Conservation (phyloP, 331 rosid genomes). For the Phaseolus coccineus region DNA sequence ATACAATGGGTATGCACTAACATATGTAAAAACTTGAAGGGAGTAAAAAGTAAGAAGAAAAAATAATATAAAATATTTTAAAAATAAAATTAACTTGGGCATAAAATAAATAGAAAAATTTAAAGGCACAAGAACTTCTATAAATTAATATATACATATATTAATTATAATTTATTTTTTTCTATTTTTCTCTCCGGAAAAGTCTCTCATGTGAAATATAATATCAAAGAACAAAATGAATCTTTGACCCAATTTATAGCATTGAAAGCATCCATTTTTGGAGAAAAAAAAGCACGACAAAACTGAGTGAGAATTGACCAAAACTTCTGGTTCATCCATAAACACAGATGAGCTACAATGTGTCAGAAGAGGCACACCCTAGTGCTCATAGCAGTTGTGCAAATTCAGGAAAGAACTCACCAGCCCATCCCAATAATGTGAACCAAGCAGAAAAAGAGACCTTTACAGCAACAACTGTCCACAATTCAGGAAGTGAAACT, state of each 20-base stretch:
- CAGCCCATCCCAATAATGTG: constrained; percentile 24
- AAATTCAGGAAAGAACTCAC: constrained; percentile 48
- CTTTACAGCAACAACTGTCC: constrained; percentile 15
- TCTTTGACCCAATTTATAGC: not conserved
- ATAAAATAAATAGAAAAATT: too few species aligned
- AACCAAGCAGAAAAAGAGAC: constrained; percentile 43
- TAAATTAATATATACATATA: too few species aligned
- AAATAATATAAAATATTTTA: too few species aligned
- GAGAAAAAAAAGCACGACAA: not conserved
- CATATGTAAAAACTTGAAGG: too few species aligned
- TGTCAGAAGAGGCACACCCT: constrained; percentile 43
- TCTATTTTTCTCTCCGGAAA: too few species aligned
- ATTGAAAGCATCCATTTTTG: constrained; percentile 8
- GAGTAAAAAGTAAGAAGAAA: too few species aligned
- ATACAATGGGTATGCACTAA: too few species aligned
- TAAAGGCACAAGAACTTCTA: too few species aligned
- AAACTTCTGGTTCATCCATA: constrained; percentile 26
- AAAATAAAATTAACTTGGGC: too few species aligned
- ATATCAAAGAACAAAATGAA: too few species aligned
- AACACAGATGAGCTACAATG: constrained; percentile 53
- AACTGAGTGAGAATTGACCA: constrained; percentile 40
- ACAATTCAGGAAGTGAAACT: constrained; percentile 41
- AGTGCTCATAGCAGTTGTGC: constrained; percentile 37
- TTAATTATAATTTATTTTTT: too few species aligned
- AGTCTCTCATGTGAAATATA: too few species aligned